Base-by-base conservation (phyloP, 1,284 basidiomycete genomes). In the Marasmius fiardii region DNA sequence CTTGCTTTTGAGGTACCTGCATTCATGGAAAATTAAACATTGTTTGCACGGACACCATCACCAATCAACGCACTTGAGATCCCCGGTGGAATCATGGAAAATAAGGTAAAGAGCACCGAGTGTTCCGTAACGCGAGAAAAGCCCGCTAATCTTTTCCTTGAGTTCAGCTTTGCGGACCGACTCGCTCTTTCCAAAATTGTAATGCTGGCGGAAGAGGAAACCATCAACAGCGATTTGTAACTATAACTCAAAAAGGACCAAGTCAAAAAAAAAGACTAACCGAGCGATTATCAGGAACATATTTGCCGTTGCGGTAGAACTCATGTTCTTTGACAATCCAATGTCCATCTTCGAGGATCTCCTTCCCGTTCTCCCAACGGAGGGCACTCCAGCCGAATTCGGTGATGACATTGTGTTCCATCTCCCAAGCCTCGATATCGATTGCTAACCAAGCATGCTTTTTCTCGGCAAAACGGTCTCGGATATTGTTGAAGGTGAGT, bases 351-450 rank as follows among this genome's bases (percentile, higher is more conserved):
- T 82, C 75, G 34, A 72, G 67, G 18, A 82, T 63, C 60, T 74
- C 73, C 48, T 73, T 52, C 2, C 73, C 80, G 41, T 77, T 72
- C 49, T 80, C 74, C 83, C 85, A 91, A 11, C 71, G 74, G 20
- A 83, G 61, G 14, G 74, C 65, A 60, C 82, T 81, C 76, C 81
- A 92, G n/a, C 90, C 90, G 61, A 90, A 85, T 66, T 93, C 90
- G 24, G 87, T 90, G 61, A 91, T 73, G 21, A 85, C 58, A 0
- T 68, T 79, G 63, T 90, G 86, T 34, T 91, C 87, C 54, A 72
- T 71, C 65, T 92, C 90, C 88, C 88, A 92, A 11, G 79, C 80
- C 68, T 93, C 91, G 61, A 93, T 86, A 68, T 93, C 90, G 51
- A 92, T 70, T 12, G 90, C 82, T 63, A 80, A 78, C 87, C 88